Percentiles rank a stretch among this genome's conserved stretches.
These are phyloP conservation scores for Cladosporium sp. DNA, from an alignment of 2,329 filamentous ascomycete species.

Conservation along the genomic window DNA sequence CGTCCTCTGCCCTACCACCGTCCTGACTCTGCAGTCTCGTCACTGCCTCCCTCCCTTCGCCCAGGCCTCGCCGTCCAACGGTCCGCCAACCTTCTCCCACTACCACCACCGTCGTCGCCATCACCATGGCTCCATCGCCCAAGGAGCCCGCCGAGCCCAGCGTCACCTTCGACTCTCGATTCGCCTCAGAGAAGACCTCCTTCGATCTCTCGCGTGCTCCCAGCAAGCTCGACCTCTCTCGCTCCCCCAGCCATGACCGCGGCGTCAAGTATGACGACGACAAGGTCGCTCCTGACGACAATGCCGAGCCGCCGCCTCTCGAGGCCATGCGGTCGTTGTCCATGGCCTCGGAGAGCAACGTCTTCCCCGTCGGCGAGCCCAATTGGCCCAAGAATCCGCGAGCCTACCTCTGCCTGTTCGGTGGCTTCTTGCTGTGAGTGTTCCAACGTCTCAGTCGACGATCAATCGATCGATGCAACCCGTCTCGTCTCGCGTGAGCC, in stretches of 20 bases:
- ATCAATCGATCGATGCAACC: neutral
- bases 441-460: neutral
- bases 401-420: constrained; percentile 39
- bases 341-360: constrained; percentile 1
- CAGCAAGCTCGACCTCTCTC: constrained; percentile 4
- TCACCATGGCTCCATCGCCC: constrained; percentile 2
- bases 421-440: constrained; percentile 40
- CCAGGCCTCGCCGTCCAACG: constrained; percentile 5
- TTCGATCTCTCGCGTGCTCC: neutral
- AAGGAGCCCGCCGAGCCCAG: constrained; percentile 7
- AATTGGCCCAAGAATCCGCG: constrained; percentile 41
- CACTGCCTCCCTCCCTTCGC: neutral
- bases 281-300: neutral
- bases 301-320: constrained; percentile 1
- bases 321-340: constrained; percentile 11
- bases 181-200: constrained; percentile 7
- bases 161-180: constrained; percentile 5
- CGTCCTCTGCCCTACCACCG: neutral
- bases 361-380: constrained; percentile 23
- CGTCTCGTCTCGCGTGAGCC: neutral
- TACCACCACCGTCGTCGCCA: neutral
- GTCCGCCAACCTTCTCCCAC: neutral
- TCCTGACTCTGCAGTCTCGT: neutral
- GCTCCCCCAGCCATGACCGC: constrained; percentile 3
- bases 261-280: neutral